Percentiles rank a stretch among this genome's conserved stretches.
Conservation (phyloP, 139 green algal species). For the Pseudopediastrum boryanum region DNA sequence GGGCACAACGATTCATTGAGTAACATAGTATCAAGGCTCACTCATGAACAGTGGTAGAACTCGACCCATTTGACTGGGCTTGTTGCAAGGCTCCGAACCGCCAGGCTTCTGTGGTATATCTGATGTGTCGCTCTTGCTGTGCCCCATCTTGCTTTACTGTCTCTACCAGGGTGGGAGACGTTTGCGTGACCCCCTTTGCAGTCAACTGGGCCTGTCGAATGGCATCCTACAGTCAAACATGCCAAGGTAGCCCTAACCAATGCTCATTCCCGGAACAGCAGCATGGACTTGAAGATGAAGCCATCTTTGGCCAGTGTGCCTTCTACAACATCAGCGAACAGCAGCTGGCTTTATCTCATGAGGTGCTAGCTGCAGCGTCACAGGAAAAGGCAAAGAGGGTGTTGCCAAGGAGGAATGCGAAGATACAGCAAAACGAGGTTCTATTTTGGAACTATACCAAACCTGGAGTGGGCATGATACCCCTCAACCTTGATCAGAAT, state of each 20-base stretch:
- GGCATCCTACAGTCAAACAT: constrained; percentile 10
- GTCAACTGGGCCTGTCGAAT: constrained; percentile 59
- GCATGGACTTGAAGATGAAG: background rate
- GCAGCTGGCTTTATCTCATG: constrained; percentile 48
- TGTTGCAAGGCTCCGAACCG: too few species aligned
- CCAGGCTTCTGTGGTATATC: too few species aligned
- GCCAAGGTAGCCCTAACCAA: constrained; percentile 54
- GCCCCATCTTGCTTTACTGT: background rate
- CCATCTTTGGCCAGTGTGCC: constrained; percentile 57
- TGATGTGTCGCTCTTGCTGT: background rate
- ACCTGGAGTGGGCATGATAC: too few species aligned
- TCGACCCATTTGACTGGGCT: too few species aligned
- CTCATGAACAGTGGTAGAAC: too few species aligned
- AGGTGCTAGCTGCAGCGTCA: constrained; percentile 31
- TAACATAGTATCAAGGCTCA: too few species aligned
- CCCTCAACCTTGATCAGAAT: too few species aligned
- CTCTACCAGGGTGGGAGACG: constrained; percentile 51
- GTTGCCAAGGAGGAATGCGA: too few species aligned
- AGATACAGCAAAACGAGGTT: too few species aligned
- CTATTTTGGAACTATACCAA: too few species aligned
- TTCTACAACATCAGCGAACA: constrained; percentile 50
- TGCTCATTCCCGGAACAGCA: constrained; percentile 37
- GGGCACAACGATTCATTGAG: too few species aligned
- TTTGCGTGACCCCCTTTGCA: constrained; percentile 56
- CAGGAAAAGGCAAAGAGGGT: too few species aligned